Evolutionary conservation across 345 rosid species (phyloP), one percentile per base, ranked within the genome.

Genomic region (Bruguiera sexangula): DNA sequence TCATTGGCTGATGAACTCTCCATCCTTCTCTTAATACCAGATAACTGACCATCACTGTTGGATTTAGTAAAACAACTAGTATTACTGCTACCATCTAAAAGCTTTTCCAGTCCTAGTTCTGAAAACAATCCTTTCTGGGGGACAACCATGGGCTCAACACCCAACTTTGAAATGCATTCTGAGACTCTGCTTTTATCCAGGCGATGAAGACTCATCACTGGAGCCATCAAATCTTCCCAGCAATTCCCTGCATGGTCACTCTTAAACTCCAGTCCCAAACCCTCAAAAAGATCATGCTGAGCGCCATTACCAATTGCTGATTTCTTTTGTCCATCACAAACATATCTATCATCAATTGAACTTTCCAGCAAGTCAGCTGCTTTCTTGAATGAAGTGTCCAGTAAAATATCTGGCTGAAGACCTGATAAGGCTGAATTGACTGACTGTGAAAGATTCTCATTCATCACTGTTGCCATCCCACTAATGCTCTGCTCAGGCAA

Each of bases 81-180:
- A 76, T 56, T 75, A 69, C 62, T 80, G 66, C 75, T 66, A 63
- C 88, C 81, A 56, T 70, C 75, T 69, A 87, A 66, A 60, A 92
- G 86, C 67, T 87, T 87, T 80, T 79, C 83, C 39, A 87, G 79
- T 62, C 96, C 96, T 68, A 88, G 80, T 79, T 88, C 92, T 24
- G 97, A 90, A 81, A 90, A 92, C 30, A 90, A 70, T 55, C 94
- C 97, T 75, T 85, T 90, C 50, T 77, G 69, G 7, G 81, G 82
- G 18, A 32, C 72, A 68, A 53, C 53, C 48, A 50, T 60, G 57
- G 82, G 70, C 58, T 37, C 69, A 67, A n/a, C 75, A 61, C 83
- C 81, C 73, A 72, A 63, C 58, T 75, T 72, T 32, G 80, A 66
- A 31, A 60, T 54, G 67, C 74, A 69, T 73, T 78, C 76, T n/a